A percentile compares a stretch with the other conserved stretches of the same genome.
These are phyloP conservation scores for Eragrostis nindensis DNA, from an alignment of 176 grass and related monocot genomes.

Conservation along the genomic window DNA sequence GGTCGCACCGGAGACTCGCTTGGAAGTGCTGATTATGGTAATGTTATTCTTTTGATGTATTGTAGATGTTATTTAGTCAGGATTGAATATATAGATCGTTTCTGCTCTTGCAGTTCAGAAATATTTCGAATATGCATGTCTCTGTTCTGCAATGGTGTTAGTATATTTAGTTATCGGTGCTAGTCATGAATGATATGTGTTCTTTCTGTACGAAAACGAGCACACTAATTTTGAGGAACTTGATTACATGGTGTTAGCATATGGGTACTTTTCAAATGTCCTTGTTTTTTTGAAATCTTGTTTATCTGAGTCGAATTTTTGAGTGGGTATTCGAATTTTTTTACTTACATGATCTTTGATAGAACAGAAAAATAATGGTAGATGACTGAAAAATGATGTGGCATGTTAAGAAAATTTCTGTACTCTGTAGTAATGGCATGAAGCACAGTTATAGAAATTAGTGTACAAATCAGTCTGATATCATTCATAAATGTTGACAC, in stretches of 20 bases:
- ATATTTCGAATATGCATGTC: not conserved
- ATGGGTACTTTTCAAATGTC: too few relatives aligned
- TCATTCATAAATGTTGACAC: not conserved
- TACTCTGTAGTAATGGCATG: not conserved
- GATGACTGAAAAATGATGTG: not conserved
- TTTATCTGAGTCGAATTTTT: not conserved
- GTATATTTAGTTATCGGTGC: too few relatives aligned
- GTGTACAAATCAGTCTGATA: not conserved
- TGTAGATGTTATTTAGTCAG: not conserved
- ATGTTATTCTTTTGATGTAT: not conserved
- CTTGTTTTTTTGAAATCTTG: not conserved
- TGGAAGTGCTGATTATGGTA: not conserved
- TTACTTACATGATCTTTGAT: not conserved
- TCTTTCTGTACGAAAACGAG: too few relatives aligned
- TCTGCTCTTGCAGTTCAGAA: not conserved
- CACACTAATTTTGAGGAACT: too few relatives aligned
- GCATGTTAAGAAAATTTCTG: not conserved
- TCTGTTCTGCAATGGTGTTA: too few relatives aligned
- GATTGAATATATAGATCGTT: not conserved
- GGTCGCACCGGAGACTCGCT: constrained; percentile 20
- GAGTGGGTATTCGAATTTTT: too few relatives aligned
- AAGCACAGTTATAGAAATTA: not conserved
- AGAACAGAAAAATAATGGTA: not conserved
- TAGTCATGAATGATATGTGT: not conserved
- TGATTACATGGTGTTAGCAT: too few relatives aligned